These are phyloP conservation scores for Pilasporangium apinafurcum DNA, from an alignment of 352 stramenopile genomes.

Conservation along the genomic window DNA sequence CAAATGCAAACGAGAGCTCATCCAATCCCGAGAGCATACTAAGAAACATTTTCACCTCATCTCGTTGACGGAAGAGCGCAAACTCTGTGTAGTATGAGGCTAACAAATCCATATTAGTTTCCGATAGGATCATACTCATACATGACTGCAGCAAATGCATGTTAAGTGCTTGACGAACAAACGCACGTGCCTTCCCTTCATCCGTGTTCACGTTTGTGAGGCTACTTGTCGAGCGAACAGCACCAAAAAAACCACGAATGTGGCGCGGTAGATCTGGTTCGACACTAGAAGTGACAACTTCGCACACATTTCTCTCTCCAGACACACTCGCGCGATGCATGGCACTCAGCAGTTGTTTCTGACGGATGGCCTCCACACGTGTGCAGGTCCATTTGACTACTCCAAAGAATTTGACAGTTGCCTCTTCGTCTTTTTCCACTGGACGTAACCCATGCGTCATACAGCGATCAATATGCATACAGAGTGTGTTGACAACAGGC, in stretches of 20 bases:
- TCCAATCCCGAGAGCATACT: conserved; percentile 60
- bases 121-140: conserved; percentile 62
- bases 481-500: conserved; percentile 64
- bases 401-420: conserved; percentile 83
- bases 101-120: conserved; percentile 72
- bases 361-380: conserved; percentile 60
- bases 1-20: conserved; percentile 67
- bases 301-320: conserved; percentile 27
- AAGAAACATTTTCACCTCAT: conserved; percentile 75
- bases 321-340: conserved; percentile 36
- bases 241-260: conserved; percentile 60
- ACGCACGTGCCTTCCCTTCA: conserved; percentile 72
- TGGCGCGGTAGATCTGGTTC: conserved; percentile 63
- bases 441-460: conserved; percentile 54
- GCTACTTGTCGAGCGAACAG: conserved; percentile 43
- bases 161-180: conserved; percentile 77
- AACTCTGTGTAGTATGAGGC: conserved; percentile 77
- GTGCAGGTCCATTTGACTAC: conserved; percentile 85
- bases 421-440: conserved; percentile 40
- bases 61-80: conserved; percentile 70
- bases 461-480: conserved; percentile 66
- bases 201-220: conserved; percentile 64
- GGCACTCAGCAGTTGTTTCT: conserved; percentile 57
- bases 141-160: conserved; percentile 68
- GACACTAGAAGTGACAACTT: conserved; percentile 68